Conservation (phyloP, 164 flowering plant species). For the Stephania yunnanensis region DNA sequence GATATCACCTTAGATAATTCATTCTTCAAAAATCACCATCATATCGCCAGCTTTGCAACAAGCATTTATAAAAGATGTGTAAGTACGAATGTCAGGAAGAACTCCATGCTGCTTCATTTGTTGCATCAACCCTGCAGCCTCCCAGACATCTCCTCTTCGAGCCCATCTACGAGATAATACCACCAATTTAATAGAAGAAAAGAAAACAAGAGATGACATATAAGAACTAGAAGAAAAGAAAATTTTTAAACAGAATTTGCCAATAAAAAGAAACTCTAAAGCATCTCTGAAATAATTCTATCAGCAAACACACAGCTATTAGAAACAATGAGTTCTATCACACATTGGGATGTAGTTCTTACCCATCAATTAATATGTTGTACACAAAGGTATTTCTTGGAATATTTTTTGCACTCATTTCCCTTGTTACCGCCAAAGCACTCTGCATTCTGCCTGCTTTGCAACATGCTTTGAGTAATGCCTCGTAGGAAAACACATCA, state of each 20-base stretch:
- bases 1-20: conserved; percentile 5
- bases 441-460: conserved; percentile 98
- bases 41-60: conserved; percentile 98
- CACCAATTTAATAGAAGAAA: neutral
- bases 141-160: conserved; percentile 99
- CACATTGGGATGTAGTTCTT: conserved; percentile 17
- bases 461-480: conserved; percentile 96
- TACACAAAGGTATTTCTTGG: conserved; percentile 80
- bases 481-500: conserved; percentile 81
- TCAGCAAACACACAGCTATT: neutral
- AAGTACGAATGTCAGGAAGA: conserved; percentile 85
- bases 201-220: neutral
- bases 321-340: neutral
- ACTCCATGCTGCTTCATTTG: conserved; percentile 90
- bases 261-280: neutral
- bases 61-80: conserved; percentile 89
- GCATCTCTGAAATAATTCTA: neutral
- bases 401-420: conserved; percentile 74
- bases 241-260: neutral
- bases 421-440: conserved; percentile 92
- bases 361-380: conserved; percentile 98
- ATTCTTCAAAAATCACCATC: conserved; percentile 40
- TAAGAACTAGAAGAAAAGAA: neutral
- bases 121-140: conserved; percentile 92
- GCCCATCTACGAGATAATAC: conserved; percentile 68